Conservation (phyloP, 345 rosid genomes). For the Mercurialis annua region DNA sequence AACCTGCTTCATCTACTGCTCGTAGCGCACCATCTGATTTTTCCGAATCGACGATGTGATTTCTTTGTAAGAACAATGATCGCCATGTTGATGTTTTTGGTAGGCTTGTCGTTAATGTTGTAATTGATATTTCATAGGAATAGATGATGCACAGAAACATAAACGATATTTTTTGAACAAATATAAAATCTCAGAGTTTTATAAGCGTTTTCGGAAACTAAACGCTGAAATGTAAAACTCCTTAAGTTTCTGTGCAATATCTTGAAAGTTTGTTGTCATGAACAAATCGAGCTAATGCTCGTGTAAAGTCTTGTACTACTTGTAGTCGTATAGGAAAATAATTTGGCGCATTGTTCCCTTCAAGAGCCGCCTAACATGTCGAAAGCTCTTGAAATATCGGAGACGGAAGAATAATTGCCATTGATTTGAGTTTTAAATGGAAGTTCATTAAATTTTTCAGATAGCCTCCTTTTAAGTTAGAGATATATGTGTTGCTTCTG, state of each 20-base stretch:
- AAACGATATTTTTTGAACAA: too few relatives aligned
- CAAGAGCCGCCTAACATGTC: not conserved
- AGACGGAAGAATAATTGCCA: not conserved
- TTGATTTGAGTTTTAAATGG: too few relatives aligned
- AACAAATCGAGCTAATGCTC: not conserved
- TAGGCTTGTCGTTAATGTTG: not conserved
- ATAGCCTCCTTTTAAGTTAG: too few relatives aligned
- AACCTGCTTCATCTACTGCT: constrained; percentile 51
- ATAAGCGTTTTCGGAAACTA: too few relatives aligned
- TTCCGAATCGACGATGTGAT: constrained; percentile 25
- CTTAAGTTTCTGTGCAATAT: not conserved
- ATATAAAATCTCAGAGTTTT: not conserved
- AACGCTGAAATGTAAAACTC: not conserved
- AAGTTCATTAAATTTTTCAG: too few relatives aligned
- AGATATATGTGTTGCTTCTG: too few relatives aligned
- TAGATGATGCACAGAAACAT: too few relatives aligned
- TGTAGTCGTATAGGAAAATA: not conserved
- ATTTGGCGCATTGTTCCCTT: not conserved
- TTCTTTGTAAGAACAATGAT: not conserved
- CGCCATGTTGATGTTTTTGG: not conserved
- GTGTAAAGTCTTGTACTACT: not conserved
- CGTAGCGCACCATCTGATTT: constrained; percentile 29
- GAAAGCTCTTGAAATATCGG: not conserved
- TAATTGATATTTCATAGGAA: too few relatives aligned
- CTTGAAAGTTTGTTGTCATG: not conserved